phyloP scores from a whole-genome alignment of 2,329 filamentous ascomycete species.

The Alternaria brassicicola region DNA sequence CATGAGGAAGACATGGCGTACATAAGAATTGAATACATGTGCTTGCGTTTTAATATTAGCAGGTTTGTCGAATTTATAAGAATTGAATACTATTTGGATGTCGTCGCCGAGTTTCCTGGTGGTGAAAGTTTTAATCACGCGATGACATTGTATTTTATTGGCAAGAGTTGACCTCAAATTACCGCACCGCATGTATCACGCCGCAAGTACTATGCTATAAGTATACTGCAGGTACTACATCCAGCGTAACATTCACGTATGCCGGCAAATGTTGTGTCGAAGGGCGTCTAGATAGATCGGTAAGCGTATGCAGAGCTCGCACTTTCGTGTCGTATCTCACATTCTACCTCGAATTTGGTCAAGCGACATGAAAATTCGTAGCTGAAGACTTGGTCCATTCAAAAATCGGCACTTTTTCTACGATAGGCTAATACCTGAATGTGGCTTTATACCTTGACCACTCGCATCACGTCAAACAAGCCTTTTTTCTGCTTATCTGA shows the following conservation, averaged over 20 bases:
- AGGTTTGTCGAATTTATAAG: too few relatives aligned
- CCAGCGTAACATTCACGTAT: background rate
- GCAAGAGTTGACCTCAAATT: background rate
- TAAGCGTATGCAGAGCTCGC: constrained; percentile 26
- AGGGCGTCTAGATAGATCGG: constrained; percentile 9
- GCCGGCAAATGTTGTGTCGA: background rate
- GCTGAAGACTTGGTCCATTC: background rate
- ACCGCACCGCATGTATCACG: background rate
- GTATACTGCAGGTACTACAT: background rate
- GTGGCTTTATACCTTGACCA: constrained; percentile 25
- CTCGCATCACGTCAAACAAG: constrained; percentile 37
- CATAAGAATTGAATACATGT: background rate
- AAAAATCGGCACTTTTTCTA: background rate
- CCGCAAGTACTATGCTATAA: background rate
- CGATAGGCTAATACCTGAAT: background rate
- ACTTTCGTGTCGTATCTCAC: constrained; percentile 5
- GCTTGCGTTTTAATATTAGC: too few relatives aligned
- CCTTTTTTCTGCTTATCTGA: constrained; percentile 35
- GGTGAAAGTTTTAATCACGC: background rate
- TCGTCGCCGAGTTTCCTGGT: background rate
- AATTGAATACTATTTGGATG: background rate
- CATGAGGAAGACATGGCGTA: background rate
- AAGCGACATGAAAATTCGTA: background rate
- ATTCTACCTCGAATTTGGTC: constrained; percentile 4
- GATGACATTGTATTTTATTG: background rate